phyloP scores from a whole-genome alignment of 108 stramenopile genomes.

The Mediolabrus comicus region DNA sequence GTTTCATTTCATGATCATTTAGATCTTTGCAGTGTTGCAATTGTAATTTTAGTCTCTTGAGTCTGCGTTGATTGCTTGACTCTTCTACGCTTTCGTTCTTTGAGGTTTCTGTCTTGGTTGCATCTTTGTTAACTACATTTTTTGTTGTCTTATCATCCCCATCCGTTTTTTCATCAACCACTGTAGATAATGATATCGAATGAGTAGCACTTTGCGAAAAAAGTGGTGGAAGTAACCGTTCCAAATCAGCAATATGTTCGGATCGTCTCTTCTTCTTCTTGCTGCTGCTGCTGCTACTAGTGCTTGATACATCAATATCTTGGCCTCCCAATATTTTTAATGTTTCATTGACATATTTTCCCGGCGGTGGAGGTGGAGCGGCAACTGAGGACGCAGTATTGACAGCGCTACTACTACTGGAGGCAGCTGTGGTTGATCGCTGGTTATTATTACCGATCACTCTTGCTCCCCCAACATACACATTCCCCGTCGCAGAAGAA shows the following conservation, averaged over 20 bases:
- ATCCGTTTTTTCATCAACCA: not conserved
- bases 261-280: conserved; percentile 4
- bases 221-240: conserved; percentile 17
- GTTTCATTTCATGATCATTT: conserved; percentile 17
- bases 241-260: conserved; percentile 9
- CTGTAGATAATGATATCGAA: not conserved
- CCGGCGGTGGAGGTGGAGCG: not conserved
- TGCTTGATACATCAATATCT: too few relatives aligned
- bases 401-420: not conserved
- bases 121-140: not conserved
- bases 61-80: not conserved
- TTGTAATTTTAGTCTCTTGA: conserved; percentile 17
- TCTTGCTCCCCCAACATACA: not conserved
- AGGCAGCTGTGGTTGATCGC: not conserved
- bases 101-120: not conserved
- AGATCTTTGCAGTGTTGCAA: conserved; percentile 12
- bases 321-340: not conserved
- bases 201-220: conserved; percentile 1
- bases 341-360: not conserved
- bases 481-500: not conserved
- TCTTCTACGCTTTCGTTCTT: not conserved
- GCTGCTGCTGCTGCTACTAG: not conserved
- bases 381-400: not conserved
- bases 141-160: not conserved
- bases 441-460: not conserved